These are phyloP conservation scores for Haplosporangium sp. DNA, from an alignment of 371 early-diverging fungal species.

Conservation along the genomic window DNA sequence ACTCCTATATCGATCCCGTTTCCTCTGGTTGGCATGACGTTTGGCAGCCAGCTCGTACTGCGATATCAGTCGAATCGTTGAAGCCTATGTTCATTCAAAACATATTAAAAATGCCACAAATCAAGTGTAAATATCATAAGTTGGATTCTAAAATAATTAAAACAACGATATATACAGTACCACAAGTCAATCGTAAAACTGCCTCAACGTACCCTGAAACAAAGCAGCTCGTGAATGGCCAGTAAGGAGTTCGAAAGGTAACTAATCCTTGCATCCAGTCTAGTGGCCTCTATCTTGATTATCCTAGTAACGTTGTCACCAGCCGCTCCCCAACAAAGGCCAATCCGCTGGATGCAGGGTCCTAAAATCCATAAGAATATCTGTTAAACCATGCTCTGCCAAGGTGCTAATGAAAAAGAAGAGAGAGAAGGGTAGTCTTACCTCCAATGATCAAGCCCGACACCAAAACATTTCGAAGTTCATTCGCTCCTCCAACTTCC, in stretches of 20 bases:
- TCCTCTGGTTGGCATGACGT: conserved; percentile 6
- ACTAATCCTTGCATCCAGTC: conserved; percentile 18
- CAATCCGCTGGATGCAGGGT: conserved; percentile 17
- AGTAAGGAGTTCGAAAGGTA: conserved; percentile 14
- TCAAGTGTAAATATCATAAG: no score
- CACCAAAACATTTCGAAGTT: conserved; percentile 16
- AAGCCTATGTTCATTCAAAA: conserved; percentile 11
- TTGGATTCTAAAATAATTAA: conserved; percentile 7
- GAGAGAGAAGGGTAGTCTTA: conserved; percentile 10
- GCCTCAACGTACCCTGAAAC: conserved; percentile 23
- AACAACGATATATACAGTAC: conserved; percentile 5
- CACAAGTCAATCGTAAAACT: not conserved
- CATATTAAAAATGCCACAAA: no score
- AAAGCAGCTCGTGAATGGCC: conserved; percentile 31
- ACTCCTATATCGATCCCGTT: conserved; percentile 10
- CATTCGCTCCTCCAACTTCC: conserved; percentile 26
- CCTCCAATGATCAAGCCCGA: conserved; percentile 32
- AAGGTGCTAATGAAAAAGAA: not conserved
- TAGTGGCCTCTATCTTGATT: conserved; percentile 19
- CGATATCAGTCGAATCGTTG: conserved; percentile 18
- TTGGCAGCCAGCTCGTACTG: conserved; percentile 15
- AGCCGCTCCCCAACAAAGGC: conserved; percentile 18
- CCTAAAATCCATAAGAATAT: conserved; percentile 6
- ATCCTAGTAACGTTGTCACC: conserved; percentile 22
- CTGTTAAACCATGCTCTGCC: not conserved